These are phyloP conservation scores for Komagataella ulmi DNA, from an alignment of 805 yeast species.

Conservation along the genomic window DNA sequence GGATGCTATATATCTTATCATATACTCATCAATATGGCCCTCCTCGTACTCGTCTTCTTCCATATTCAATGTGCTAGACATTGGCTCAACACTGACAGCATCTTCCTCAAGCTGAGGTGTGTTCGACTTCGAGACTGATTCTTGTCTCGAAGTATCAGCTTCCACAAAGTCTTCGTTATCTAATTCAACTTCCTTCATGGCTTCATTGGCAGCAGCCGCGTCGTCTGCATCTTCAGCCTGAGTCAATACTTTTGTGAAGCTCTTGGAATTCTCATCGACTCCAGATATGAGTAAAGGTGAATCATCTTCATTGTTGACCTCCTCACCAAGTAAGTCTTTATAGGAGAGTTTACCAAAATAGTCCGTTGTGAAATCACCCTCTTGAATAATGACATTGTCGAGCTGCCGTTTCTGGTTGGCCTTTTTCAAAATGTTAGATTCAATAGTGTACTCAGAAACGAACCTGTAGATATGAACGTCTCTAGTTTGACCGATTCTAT, in stretches of 20 bases:
- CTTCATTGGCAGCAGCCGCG: constrained; percentile 78
- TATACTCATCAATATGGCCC: constrained; percentile 90
- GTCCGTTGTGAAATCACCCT: constrained; percentile 96
- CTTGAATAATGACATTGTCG: constrained; percentile 92
- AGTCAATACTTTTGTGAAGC: constrained; percentile 38
- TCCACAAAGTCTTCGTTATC: constrained; percentile 82
- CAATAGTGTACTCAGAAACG: constrained; percentile 93
- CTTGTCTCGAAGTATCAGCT: neutral
- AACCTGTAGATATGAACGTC: constrained; percentile 96
- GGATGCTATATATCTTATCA: constrained; percentile 81
- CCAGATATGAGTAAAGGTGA: constrained; percentile 18
- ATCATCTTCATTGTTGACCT: constrained; percentile 13
- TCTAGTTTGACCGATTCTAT: constrained; percentile 95
- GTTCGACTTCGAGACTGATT: neutral
- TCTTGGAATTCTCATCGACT: constrained; percentile 32
- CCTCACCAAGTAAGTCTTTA: constrained; percentile 67
- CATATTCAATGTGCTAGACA: constrained; percentile 8
- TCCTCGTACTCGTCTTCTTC: constrained; percentile 47
- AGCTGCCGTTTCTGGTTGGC: constrained; percentile 91
- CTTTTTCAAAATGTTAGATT: constrained; percentile 83
- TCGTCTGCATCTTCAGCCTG: constrained; percentile 94
- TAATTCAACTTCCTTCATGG: constrained; percentile 71
- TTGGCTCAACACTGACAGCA: constrained; percentile 1
- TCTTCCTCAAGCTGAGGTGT: neutral
- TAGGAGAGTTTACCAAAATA: constrained; percentile 83